A percentile compares a stretch with the other conserved stretches of the same genome.
phyloP scores from a whole-genome alignment of 768 basidiomycete species.

The Tulasnella sp. region DNA sequence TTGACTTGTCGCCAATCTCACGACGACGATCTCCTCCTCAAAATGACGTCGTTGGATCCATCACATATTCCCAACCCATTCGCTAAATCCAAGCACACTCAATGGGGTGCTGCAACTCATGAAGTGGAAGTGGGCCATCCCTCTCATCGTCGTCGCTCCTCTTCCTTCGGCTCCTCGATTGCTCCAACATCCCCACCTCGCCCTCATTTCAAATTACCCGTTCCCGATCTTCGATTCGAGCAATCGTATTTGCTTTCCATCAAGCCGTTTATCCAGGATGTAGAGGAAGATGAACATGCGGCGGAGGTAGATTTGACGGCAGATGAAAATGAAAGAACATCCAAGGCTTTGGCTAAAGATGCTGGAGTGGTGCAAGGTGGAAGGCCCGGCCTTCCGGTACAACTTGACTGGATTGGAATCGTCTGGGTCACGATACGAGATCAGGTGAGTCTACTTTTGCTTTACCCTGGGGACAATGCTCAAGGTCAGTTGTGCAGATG shows the following conservation, averaged over 20 bases:
- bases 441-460: slow-evolving; percentile 14
- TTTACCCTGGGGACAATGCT: not conserved
- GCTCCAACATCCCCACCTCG: too few relatives aligned
- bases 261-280: slow-evolving; percentile 17
- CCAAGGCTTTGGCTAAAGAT: not conserved
- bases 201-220: not conserved
- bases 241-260: slow-evolving; percentile 19
- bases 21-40: too few relatives aligned
- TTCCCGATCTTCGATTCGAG: slow-evolving; percentile 21
- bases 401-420: slow-evolving; percentile 18
- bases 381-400: slow-evolving; percentile 14
- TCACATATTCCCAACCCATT: slow-evolving; percentile 13
- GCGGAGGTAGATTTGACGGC: too few relatives aligned
- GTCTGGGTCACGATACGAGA: slow-evolving; percentile 19
- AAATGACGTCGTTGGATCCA: slow-evolving; percentile 11
- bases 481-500: not conserved
- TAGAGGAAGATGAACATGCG: too few relatives aligned
- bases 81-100: not conserved
- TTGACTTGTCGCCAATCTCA: too few relatives aligned
- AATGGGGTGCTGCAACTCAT: slow-evolving; percentile 6
- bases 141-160: too few relatives aligned
- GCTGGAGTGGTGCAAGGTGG: slow-evolving; percentile 6
- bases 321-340: not conserved
- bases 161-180: too few relatives aligned
- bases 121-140: not conserved